phyloP scores from a whole-genome alignment of 2,329 filamentous ascomycete genomes.

The Bipolaris victoriae region DNA sequence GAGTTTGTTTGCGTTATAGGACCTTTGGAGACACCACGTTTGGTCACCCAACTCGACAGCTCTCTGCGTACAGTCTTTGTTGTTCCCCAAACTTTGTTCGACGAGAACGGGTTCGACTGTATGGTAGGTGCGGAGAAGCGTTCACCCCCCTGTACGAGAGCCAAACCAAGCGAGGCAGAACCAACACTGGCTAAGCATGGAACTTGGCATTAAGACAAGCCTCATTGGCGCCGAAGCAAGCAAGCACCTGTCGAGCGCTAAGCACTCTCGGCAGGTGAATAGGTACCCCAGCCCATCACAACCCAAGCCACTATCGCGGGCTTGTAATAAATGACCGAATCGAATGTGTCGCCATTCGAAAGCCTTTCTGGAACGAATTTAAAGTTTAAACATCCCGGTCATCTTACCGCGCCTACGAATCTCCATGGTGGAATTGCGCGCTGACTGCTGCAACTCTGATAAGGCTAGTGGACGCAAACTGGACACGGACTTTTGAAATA shows the following conservation, averaged over 20 bases:
- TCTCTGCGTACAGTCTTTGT: neutral
- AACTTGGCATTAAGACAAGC: constrained; percentile 31
- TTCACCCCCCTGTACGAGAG: constrained; percentile 3
- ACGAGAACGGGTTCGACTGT: neutral
- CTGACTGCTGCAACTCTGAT: neutral
- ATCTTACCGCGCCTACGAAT: neutral
- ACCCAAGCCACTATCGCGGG: constrained; percentile 13
- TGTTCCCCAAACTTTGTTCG: constrained; percentile 3
- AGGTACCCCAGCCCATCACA: constrained; percentile 8
- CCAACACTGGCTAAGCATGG: constrained; percentile 8
- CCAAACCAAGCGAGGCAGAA: neutral
- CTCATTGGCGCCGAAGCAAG: constrained; percentile 9
- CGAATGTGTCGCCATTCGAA: constrained; percentile 7
- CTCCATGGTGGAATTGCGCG: neutral
- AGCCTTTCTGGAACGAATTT: constrained; percentile 24
- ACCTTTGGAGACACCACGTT: neutral
- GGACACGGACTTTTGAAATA: neutral
- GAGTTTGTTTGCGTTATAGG: neutral
- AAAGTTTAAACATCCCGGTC: neutral
- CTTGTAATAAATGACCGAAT: constrained; percentile 10
- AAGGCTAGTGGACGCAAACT: neutral
- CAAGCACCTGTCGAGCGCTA: constrained; percentile 12
- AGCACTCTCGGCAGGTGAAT: constrained; percentile 17
- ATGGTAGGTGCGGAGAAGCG: constrained; percentile 5
- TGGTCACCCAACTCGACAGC: neutral